Percentiles rank a stretch among this genome's conserved stretches.
phyloP scores from a whole-genome alignment of 768 basidiomycete genomes.

The Boletus huronensis region DNA sequence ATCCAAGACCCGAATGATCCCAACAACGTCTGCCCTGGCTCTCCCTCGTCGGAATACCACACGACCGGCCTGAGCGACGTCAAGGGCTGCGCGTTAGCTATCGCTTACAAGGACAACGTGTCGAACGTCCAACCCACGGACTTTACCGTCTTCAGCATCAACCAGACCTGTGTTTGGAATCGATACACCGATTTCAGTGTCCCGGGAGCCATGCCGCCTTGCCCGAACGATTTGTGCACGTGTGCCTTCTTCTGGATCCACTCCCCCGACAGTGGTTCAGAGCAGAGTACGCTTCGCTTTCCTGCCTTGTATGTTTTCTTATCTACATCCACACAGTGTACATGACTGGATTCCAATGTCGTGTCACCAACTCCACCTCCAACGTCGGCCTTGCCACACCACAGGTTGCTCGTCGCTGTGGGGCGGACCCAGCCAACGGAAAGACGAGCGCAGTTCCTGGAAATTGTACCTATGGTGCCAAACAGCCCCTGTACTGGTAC shows the following conservation, averaged over 20 bases:
- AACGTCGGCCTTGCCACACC: constrained; percentile 50
- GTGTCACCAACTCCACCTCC: constrained; percentile 52
- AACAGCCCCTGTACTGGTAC: constrained; percentile 70
- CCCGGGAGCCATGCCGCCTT: constrained; percentile 64
- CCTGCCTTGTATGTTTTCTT: background rate
- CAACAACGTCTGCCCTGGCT: constrained; percentile 51
- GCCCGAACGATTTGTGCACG: constrained; percentile 57
- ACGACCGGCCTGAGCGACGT: constrained; percentile 53
- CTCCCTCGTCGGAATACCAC: constrained; percentile 45
- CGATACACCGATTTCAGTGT: constrained; percentile 70
- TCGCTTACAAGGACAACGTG: constrained; percentile 70
- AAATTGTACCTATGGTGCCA: constrained; percentile 73
- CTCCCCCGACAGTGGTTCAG: constrained; percentile 54
- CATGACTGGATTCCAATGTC: constrained; percentile 75
- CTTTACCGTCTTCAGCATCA: constrained; percentile 71
- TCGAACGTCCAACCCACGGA: constrained; percentile 58
- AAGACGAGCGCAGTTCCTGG: constrained; percentile 43
- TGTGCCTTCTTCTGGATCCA: constrained; percentile 80
- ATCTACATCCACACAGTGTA: constrained; percentile 42
- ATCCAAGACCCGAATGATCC: constrained; percentile 45
- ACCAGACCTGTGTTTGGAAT: constrained; percentile 72
- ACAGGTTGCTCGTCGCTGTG: constrained; percentile 63
- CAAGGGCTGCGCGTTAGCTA: constrained; percentile 65
- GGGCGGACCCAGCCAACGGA: constrained; percentile 48
- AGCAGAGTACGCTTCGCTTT: constrained; percentile 49